A percentile compares a stretch with the other conserved stretches of the same genome.
Conservation (phyloP, 2,329 filamentous ascomycete species). For the Seiridium cupressi region DNA sequence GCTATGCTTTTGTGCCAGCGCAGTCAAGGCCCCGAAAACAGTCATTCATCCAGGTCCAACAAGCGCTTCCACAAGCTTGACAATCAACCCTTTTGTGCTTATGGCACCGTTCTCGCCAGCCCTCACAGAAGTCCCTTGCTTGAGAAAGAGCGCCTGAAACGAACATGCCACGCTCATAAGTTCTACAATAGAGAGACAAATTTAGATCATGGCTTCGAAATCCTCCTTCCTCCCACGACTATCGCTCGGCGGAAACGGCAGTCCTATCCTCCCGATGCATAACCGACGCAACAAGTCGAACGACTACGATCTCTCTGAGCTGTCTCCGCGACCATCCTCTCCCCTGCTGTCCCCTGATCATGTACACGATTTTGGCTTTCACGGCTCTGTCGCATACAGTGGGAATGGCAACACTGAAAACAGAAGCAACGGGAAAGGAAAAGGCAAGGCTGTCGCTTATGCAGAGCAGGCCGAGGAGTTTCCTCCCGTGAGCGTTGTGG, state of each 20-base stretch:
- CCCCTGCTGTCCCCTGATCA: constrained; percentile 20
- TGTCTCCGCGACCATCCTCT: constrained; percentile 27
- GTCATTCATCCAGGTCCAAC: no score
- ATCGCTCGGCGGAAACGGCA: constrained; percentile 19
- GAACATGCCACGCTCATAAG: neutral
- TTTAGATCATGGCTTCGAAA: constrained; percentile 18
- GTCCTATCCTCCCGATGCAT: constrained; percentile 14
- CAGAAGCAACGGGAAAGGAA: constrained; percentile 13
- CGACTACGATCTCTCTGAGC: constrained; percentile 27
- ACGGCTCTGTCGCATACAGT: neutral
- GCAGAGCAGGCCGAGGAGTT: constrained; percentile 12
- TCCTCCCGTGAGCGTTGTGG: constrained; percentile 11
- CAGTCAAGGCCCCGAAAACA: no score
- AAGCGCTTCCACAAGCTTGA: no score
- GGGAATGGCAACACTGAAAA: neutral
- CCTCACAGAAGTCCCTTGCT: no score
- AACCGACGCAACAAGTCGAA: constrained; percentile 15
- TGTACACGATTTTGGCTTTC: constrained; percentile 4
- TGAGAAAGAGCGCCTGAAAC: neutral
- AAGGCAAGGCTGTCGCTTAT: constrained; percentile 20
- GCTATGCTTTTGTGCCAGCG: neutral
- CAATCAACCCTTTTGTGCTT: no score
- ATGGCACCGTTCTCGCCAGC: no score
- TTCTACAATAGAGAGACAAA: no score
- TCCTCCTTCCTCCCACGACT: constrained; percentile 23